These are phyloP conservation scores for Phaeosphaeriaceae sp. DNA, from an alignment of 2,329 filamentous ascomycete genomes.

Conservation along the genomic window DNA sequence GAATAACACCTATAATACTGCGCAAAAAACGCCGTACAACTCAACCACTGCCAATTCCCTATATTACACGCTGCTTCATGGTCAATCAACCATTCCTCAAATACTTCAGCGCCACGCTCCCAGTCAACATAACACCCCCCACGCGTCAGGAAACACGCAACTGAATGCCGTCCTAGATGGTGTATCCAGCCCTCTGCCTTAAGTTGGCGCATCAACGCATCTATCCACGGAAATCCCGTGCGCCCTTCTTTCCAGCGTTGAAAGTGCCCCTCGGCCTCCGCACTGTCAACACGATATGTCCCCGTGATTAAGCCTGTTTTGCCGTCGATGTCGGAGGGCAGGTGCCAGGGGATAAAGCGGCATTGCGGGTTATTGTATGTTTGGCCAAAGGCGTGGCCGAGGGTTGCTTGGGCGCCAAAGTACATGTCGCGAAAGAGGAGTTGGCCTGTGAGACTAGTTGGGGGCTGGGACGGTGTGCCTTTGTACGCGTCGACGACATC, in stretches of 20 bases:
- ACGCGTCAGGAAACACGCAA: constrained; percentile 80
- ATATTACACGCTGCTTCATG: constrained; percentile 76
- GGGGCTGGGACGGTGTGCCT: constrained; percentile 63
- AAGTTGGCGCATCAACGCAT: constrained; percentile 79
- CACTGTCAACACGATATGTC: constrained; percentile 68
- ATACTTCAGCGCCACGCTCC: constrained; percentile 80
- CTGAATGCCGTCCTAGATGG: constrained; percentile 76
- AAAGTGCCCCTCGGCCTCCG: constrained; percentile 69
- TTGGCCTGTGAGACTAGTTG: constrained; percentile 74
- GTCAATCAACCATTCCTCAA: constrained; percentile 77
- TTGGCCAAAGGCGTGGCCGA: constrained; percentile 69
- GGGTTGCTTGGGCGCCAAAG: constrained; percentile 74
- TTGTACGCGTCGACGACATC: constrained; percentile 66
- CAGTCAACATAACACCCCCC: constrained; percentile 80
- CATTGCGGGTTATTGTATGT: constrained; percentile 69
- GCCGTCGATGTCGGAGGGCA: constrained; percentile 65
- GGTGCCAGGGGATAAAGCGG: constrained; percentile 80
- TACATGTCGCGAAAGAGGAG: constrained; percentile 84
- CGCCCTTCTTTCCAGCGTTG: constrained; percentile 70
- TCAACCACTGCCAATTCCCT: constrained; percentile 81
- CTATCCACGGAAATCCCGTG: constrained; percentile 82
- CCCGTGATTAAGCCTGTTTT: constrained; percentile 59
- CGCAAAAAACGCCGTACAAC: constrained; percentile 75
- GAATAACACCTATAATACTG: constrained; percentile 75
- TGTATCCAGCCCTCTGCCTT: constrained; percentile 78